phyloP scores from a whole-genome alignment of 2,329 filamentous ascomycete genomes.

The Phyllachora maydis region DNA sequence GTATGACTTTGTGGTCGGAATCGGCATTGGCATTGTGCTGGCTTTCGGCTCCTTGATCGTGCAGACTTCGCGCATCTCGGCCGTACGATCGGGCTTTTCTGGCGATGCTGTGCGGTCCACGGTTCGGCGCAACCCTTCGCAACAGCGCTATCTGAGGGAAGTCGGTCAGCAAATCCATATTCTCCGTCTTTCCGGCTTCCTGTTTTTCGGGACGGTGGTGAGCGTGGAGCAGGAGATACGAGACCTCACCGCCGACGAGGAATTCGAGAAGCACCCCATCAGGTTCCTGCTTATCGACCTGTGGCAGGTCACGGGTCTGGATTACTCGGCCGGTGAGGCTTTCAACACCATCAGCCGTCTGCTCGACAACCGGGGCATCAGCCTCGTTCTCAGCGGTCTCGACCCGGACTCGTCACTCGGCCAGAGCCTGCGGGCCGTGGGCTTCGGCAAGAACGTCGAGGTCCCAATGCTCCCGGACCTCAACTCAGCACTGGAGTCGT shows the following conservation, averaged over 20 bases:
- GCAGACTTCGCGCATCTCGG: slow-evolving; percentile 75
- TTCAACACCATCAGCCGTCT: slow-evolving; percentile 85
- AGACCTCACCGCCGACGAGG: slow-evolving; percentile 60
- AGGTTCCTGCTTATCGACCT: slow-evolving; percentile 82
- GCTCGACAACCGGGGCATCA: slow-evolving; percentile 54
- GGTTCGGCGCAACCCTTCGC: slow-evolving; percentile 74
- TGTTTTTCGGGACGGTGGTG: slow-evolving; percentile 98
- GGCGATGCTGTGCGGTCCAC: slow-evolving; percentile 82
- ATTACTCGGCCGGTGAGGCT: slow-evolving; percentile 90
- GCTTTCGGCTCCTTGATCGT: slow-evolving; percentile 84
- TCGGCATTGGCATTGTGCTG: slow-evolving; percentile 75
- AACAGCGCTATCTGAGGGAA: slow-evolving; percentile 68
- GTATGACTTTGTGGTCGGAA: slow-evolving; percentile 90
- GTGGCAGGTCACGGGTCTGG: slow-evolving; percentile 72
- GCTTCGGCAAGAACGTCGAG: slow-evolving; percentile 52
- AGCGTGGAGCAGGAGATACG: slow-evolving; percentile 82
- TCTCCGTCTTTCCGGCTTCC: slow-evolving; percentile 77
- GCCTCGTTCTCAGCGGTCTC: slow-evolving; percentile 67
- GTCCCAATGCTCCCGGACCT: slow-evolving; percentile 73
- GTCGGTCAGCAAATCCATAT: slow-evolving; percentile 79
- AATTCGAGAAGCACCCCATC: slow-evolving; percentile 60
- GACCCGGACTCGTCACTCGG: slow-evolving; percentile 58
- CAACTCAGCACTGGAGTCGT: slow-evolving; percentile 83
- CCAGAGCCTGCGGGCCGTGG: slow-evolving; percentile 62
- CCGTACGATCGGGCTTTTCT: slow-evolving; percentile 76